Conservation (phyloP, 2,329 filamentous ascomycete species). For the Thielaviopsis populi region DNA sequence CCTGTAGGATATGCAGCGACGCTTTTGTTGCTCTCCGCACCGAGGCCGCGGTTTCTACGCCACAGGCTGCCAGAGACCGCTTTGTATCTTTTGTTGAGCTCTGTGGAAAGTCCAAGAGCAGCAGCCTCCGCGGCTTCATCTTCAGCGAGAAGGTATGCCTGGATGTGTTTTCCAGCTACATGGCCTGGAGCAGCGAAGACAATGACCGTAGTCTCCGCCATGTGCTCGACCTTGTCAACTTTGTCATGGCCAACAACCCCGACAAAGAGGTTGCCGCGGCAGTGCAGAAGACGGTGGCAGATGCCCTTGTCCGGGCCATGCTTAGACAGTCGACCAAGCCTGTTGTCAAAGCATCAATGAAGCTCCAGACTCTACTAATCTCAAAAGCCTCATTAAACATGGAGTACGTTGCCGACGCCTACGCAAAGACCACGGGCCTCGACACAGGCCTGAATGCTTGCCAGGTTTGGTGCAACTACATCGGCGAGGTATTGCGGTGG, state of each 20-base stretch:
- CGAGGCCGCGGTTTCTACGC: conserved; percentile 11
- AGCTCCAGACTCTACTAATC: conserved; percentile 50
- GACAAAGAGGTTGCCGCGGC: conserved; percentile 24
- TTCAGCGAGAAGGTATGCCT: conserved; percentile 35
- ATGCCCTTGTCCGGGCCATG: conserved; percentile 43
- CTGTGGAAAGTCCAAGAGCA: conserved; percentile 35
- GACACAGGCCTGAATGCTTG: conserved; percentile 23
- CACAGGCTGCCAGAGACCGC: conserved; percentile 12
- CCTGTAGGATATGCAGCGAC: conserved; percentile 26
- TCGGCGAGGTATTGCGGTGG: conserved; percentile 37
- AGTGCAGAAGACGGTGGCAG: conserved; percentile 33
- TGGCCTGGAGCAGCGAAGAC: conserved; percentile 53
- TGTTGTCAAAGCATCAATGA: conserved; percentile 54
- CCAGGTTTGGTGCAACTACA: conserved; percentile 36
- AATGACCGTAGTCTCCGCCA: conserved; percentile 49
- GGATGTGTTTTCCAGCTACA: conserved; percentile 44
- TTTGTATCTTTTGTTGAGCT: conserved; percentile 39
- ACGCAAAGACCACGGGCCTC: conserved; percentile 24
- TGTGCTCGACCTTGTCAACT: conserved; percentile 42
- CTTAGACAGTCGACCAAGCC: conserved; percentile 45
- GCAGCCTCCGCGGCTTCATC: conserved; percentile 32
- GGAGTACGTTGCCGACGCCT: conserved; percentile 31
- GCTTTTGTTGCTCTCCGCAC: conserved; percentile 41
- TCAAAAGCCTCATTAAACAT: conserved; percentile 41
- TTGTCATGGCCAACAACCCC: conserved; percentile 37